Evolutionary conservation across 768 basidiomycete species (phyloP).

Genomic region (Strobilomyces dryophilus): DNA sequence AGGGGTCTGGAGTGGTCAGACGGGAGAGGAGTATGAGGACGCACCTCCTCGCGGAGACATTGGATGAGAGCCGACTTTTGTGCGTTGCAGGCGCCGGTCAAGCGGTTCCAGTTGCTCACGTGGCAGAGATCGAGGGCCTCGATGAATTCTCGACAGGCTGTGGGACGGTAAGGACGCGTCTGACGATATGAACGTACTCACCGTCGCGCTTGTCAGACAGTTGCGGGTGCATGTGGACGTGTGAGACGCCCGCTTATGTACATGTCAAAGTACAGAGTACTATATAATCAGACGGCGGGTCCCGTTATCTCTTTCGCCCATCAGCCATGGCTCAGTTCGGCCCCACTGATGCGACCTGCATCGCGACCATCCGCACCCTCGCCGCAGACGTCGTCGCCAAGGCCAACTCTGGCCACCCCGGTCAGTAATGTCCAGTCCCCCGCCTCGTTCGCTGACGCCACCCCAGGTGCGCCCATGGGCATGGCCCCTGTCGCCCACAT

Average conservation of each 20-base stretch:
- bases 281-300: constrained; percentile 6
- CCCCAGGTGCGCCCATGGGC: constrained; percentile 86
- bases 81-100: constrained; percentile 67
- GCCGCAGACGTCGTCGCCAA: constrained; percentile 75
- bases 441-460: constrained; percentile 4
- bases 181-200: constrained; percentile 19
- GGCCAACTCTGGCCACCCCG: constrained; percentile 94
- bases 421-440: constrained; percentile 23
- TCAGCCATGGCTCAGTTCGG: constrained; percentile 38
- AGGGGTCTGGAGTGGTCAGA: constrained; percentile 2
- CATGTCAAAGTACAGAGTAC: neutral
- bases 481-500: constrained; percentile 83
- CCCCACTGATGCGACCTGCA: constrained; percentile 49
- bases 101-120: constrained; percentile 53
- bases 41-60: constrained; percentile 70
- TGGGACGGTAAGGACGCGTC: constrained; percentile 7
- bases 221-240: constrained; percentile 58
- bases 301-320: constrained; percentile 9
- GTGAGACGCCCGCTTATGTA: neutral
- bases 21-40: constrained; percentile 5
- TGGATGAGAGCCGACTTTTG: constrained; percentile 64
- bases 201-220: constrained; percentile 63
- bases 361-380: constrained; percentile 73
- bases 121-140: constrained; percentile 74
- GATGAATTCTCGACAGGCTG: constrained; percentile 75